A percentile compares a stretch with the other conserved stretches of the same genome.
These are phyloP conservation scores for Baudoinia panamericana DNA, from an alignment of 495 filamentous ascomycete genomes.

Conservation along the genomic window DNA sequence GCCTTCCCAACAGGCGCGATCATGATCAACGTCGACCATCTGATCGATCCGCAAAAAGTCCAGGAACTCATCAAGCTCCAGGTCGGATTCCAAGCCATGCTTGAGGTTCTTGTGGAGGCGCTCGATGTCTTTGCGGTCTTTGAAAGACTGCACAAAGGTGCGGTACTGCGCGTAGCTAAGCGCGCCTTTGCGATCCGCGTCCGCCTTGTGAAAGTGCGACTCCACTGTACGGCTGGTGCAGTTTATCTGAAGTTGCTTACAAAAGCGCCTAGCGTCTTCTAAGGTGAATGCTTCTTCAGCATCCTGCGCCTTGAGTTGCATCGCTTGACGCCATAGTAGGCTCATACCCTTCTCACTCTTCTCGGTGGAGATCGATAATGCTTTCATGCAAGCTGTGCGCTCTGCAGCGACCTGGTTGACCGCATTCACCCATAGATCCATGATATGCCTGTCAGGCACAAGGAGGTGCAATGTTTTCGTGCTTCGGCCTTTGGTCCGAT, in stretches of 20 bases:
- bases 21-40: conserved; percentile 55
- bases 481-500: conserved; percentile 51
- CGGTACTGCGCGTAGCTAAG: conserved; percentile 68
- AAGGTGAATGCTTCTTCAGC: conserved; percentile 63
- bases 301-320: conserved; percentile 47
- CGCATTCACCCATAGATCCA: conserved; percentile 67
- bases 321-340: conserved; percentile 76
- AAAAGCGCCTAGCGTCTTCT: conserved; percentile 63
- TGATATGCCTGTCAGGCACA: conserved; percentile 51
- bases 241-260: conserved; percentile 78
- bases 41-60: conserved; percentile 62
- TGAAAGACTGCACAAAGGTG: conserved; percentile 67
- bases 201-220: conserved; percentile 64
- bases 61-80: conserved; percentile 53
- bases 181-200: conserved; percentile 43
- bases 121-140: conserved; percentile 67
- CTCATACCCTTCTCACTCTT: conserved; percentile 45
- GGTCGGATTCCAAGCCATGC: conserved; percentile 41
- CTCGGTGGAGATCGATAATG: conserved; percentile 60
- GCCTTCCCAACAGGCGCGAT: conserved; percentile 51
- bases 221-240: conserved; percentile 60
- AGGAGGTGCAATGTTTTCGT: conserved; percentile 75
- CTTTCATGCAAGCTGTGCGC: conserved; percentile 77
- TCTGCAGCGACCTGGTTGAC: conserved; percentile 68
- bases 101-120: conserved; percentile 48